A percentile compares a stretch with the other conserved stretches of the same genome.
Evolutionary conservation across 1,139 yeast species (phyloP).

Genomic region (Zygoascus hellenicus): DNA sequence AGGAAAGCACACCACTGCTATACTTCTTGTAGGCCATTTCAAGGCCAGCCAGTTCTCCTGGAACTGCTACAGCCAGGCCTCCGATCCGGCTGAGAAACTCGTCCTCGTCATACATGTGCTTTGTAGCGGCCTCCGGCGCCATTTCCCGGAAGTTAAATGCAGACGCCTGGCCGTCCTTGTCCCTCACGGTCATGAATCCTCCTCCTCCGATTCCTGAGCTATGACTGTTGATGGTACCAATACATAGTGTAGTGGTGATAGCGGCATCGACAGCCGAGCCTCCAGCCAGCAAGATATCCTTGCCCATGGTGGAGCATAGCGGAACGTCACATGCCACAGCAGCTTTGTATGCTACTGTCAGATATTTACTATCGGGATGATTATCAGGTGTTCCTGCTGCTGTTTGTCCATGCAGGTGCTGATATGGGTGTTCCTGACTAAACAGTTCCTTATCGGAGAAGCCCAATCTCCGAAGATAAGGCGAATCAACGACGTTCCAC

Average conservation of each 20-base stretch:
- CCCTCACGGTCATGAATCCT: slow-evolving; percentile 59
- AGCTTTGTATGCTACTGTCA: slow-evolving; percentile 29
- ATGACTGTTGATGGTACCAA: slow-evolving; percentile 76
- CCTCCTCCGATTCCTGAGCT: slow-evolving; percentile 96
- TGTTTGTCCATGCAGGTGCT: background rate
- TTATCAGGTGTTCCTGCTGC: slow-evolving; percentile 9
- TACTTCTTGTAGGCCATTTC: slow-evolving; percentile 53
- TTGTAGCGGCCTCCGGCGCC: slow-evolving; percentile 63
- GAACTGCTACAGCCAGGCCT: slow-evolving; percentile 79
- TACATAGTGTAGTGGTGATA: slow-evolving; percentile 79
- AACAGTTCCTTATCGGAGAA: no score
- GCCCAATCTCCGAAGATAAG: no score
- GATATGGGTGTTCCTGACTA: background rate
- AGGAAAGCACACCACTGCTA: slow-evolving; percentile 64
- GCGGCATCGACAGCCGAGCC: slow-evolving; percentile 95
- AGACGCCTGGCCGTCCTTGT: slow-evolving; percentile 42
- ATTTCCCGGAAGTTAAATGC: slow-evolving; percentile 82
- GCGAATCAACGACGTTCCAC: no score
- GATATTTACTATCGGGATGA: slow-evolving; percentile 34
- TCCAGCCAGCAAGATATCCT: slow-evolving; percentile 45
- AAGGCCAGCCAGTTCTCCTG: slow-evolving; percentile 85
- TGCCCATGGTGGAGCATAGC: slow-evolving; percentile 65
- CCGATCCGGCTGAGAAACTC: slow-evolving; percentile 59
- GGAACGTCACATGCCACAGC: slow-evolving; percentile 78
- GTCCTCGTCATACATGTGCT: slow-evolving; percentile 56